A percentile compares a stretch with the other conserved stretches of the same genome.
These are phyloP conservation scores for Colletotrichum sansevieriae DNA, from an alignment of 2,329 filamentous ascomycete species.

Conservation along the genomic window DNA sequence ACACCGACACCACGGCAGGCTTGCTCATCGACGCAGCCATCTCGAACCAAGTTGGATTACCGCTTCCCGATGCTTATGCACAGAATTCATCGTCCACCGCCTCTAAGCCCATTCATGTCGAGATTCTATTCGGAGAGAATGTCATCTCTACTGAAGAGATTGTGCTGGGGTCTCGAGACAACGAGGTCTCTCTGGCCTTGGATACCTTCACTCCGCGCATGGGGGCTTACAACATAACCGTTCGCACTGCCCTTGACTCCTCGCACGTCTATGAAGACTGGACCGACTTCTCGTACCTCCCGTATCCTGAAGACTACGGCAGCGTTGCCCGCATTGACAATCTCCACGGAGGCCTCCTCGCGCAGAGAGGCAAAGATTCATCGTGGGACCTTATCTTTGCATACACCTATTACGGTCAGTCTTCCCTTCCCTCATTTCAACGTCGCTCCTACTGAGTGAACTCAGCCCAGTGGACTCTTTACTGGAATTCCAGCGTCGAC, in stretches of 20 bases:
- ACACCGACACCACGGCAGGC: constrained; percentile 54
- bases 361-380: constrained; percentile 46
- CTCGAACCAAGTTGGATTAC: constrained; percentile 56
- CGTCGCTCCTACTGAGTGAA: constrained; percentile 43
- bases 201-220: constrained; percentile 51
- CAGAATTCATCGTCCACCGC: constrained; percentile 43
- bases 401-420: constrained; percentile 60
- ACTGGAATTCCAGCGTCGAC: constrained; percentile 51
- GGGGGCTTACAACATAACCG: constrained; percentile 55
- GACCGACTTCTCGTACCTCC: constrained; percentile 51
- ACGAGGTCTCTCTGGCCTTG: constrained; percentile 55
- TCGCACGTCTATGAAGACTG: constrained; percentile 47
- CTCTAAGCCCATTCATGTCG: constrained; percentile 52
- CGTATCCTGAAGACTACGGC: constrained; percentile 54
- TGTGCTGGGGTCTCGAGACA: constrained; percentile 51
- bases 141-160: constrained; percentile 53
- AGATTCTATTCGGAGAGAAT: constrained; percentile 47
- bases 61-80: constrained; percentile 47
- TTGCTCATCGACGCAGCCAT: constrained; percentile 59
- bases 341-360: constrained; percentile 55
- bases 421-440: constrained; percentile 48
- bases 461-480: constrained; percentile 56
- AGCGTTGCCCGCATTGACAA: constrained; percentile 62
- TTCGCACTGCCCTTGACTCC: constrained; percentile 44
- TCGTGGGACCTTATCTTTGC: constrained; percentile 51